Base-by-base conservation (phyloP, 1,284 basidiomycete species). In the Exobasidium rhododendri region DNA sequence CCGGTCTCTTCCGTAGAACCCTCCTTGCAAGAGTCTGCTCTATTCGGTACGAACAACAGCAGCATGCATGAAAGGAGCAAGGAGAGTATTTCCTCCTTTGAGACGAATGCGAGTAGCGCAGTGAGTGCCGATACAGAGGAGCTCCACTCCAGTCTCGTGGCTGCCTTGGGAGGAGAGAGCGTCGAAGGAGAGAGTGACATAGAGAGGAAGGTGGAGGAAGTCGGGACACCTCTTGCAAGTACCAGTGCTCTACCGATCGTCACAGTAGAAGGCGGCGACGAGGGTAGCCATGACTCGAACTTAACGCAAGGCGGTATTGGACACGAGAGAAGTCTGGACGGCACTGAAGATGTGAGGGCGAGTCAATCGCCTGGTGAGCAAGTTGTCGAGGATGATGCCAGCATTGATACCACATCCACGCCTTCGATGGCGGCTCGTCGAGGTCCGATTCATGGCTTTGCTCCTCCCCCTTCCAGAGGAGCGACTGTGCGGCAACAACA, bases 91-190 rank as follows among this genome's bases (percentile, higher is more conserved):
- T 56, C 56, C 24, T 66, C 65, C 11, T 29, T 35, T 2, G 60
- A 45, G 17, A 40, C 35, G 17, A 40, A 17, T 40, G 17, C 35
- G 17, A 40, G 35, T n/a, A 61, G 44, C 31, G 53, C 24, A 31
- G 31, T 11, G 26, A 67, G 64, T 31, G 65, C 59, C 20, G 29
- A 28, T 30, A 67, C 65, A 6, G 64, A 67, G 3, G 26, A 59
- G 17, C 44, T 65, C 7, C 47, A 63, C 43, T 49, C 45, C 10
- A n/a, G 46, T 6, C 50, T 62, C 3, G 61, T 6, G n/a, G 61
- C 49, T 56, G 49, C 59, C 7, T 17, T 53, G 17, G 35, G 35
- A 10, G 35, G 35, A 10, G n/a, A n/a, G n/a, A n/a, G n/a, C n/a
- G n/a, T n/a, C n/a, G n/a, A n/a, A n/a, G n/a, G n/a, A n/a, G n/a